phyloP scores from a whole-genome alignment of 2,329 filamentous ascomycete species.

The Penicillium janthinellum region DNA sequence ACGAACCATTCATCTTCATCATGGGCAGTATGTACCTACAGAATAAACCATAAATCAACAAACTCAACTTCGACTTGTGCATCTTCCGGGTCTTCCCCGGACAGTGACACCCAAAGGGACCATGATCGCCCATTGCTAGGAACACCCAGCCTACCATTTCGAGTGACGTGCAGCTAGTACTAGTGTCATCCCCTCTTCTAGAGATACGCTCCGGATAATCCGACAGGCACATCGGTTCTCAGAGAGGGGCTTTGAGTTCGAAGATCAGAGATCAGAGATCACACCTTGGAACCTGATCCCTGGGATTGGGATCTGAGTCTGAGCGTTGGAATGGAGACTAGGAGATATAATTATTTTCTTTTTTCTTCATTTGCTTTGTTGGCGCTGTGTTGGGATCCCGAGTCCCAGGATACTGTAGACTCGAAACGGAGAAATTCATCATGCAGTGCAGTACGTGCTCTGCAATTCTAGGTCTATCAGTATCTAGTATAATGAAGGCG shows the following conservation, averaged over 20 bases:
- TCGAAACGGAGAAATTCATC: not conserved
- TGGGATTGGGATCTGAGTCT: not conserved
- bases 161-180: constrained; percentile 18
- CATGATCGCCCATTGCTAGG: constrained; percentile 15
- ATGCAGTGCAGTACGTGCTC: not conserved
- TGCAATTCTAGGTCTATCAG: not conserved
- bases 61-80: constrained; percentile 5
- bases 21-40: not conserved
- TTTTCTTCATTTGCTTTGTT: not conserved
- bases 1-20: constrained; percentile 21
- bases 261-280: constrained; percentile 19
- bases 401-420: not conserved
- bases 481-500: not conserved
- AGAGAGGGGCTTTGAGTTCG: constrained; percentile 12
- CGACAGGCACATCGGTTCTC: constrained; percentile 9
- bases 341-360: not conserved
- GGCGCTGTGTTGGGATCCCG: not conserved
- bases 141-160: constrained; percentile 19
- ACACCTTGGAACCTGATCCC: constrained; percentile 9
- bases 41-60: constrained; percentile 2
- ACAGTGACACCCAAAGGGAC: not conserved
- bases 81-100: constrained; percentile 22
- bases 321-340: not conserved
- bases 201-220: constrained; percentile 14
- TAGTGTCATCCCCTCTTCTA: not conserved